phyloP scores from a whole-genome alignment of 257 asterid genomes.

The Ajuga chamaepitys region DNA sequence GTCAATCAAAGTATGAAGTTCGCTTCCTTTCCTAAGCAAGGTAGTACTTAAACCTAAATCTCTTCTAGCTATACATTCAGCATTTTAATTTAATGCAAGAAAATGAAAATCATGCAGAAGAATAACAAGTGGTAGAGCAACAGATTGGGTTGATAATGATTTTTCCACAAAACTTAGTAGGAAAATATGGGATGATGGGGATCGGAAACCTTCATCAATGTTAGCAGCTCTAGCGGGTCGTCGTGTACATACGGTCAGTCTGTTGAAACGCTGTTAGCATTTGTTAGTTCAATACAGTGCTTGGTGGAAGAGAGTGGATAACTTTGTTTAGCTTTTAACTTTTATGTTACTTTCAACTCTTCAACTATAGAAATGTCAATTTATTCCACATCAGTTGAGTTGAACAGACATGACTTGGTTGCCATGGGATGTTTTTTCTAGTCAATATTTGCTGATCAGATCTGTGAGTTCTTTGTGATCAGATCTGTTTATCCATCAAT shows the following conservation, averaged over 20 bases:
- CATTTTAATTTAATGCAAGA: not conserved
- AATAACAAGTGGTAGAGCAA: not conserved
- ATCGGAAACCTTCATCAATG: not conserved
- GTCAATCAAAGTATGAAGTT: not conserved
- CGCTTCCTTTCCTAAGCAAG: not conserved
- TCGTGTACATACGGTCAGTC: not conserved
- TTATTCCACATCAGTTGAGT: not conserved
- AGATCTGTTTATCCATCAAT: no score
- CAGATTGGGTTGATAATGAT: not conserved
- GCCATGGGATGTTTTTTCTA: not conserved
- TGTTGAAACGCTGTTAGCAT: not conserved
- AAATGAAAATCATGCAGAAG: not conserved
- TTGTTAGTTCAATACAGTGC: not conserved
- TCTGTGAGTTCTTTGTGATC: no score
- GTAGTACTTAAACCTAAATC: not conserved
- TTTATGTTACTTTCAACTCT: no score
- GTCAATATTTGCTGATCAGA: no score
- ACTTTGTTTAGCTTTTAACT: not conserved
- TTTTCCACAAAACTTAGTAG: not conserved
- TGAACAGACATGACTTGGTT: not conserved
- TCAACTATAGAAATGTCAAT: not conserved
- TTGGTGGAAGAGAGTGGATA: not conserved
- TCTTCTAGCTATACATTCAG: not conserved
- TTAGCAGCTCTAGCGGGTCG: not conserved
- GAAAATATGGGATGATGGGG: not conserved